These are phyloP conservation scores for Parsonsia alboflavescens DNA, from an alignment of 257 asterid species.

Conservation along the genomic window DNA sequence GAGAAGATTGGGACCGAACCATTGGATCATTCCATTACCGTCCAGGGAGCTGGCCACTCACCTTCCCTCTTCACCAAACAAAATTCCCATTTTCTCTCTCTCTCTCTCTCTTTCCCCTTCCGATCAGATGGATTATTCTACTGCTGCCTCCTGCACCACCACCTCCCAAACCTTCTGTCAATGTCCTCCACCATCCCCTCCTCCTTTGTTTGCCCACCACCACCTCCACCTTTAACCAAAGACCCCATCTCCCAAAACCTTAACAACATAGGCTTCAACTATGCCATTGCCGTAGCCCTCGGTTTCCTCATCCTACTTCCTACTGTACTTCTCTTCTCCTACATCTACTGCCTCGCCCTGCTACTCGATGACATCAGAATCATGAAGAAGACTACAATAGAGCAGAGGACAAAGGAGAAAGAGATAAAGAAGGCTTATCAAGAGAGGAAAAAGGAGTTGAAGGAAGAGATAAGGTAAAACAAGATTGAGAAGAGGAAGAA, in stretches of 20 bases:
- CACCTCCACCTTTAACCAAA: constrained; percentile 21
- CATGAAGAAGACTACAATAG: no score
- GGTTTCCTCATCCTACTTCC: constrained; percentile 82
- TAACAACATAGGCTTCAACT: constrained; percentile 56
- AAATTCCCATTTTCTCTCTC: constrained; percentile 4
- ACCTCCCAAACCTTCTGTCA: no score
- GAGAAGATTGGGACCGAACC: constrained; percentile 59
- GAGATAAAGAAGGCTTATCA: no score
- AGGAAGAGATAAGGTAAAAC: no score
- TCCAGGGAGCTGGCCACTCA: no score
- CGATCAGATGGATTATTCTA: constrained; percentile 42
- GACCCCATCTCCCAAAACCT: constrained; percentile 22
- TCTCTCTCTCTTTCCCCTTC: no score
- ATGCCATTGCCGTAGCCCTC: constrained; percentile 68
- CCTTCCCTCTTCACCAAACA: constrained; percentile 1
- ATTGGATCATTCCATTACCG: no score
- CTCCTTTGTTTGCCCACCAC: constrained; percentile 33
- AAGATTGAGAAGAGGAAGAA: no score
- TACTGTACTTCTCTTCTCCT: constrained; percentile 60
- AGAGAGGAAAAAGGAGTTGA: no score
- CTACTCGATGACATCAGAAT: constrained; percentile 43
- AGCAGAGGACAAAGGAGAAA: no score
- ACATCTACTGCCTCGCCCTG: constrained; percentile 78
- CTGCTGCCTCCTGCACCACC: no score
- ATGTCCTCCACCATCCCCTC: constrained; percentile 44